Percentiles rank a stretch among this genome's conserved stretches.
Evolutionary conservation across 2,329 filamentous ascomycete species (phyloP).

Genomic region (Hypoxylon sp.): DNA sequence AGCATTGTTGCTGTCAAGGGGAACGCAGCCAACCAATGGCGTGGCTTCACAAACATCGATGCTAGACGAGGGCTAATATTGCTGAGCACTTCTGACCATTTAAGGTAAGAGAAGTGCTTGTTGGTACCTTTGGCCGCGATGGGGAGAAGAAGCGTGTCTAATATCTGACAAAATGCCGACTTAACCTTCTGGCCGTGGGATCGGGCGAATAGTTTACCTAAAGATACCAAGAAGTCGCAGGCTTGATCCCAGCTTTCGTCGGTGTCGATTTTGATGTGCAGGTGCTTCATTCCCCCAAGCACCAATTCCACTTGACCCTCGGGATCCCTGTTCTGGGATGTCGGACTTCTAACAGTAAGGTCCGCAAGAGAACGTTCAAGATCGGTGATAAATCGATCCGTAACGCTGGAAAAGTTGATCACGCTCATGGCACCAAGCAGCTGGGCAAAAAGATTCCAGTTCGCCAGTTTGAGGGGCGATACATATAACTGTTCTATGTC

Average conservation of each 20-base stretch:
- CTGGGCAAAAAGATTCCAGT: constrained; percentile 95
- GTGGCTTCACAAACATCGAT: constrained; percentile 90
- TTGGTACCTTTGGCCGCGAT: constrained; percentile 85
- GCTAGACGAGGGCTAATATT: constrained; percentile 83
- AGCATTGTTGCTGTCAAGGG: constrained; percentile 89
- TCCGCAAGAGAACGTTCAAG: constrained; percentile 85
- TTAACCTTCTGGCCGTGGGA: constrained; percentile 93
- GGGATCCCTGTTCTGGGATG: constrained; percentile 71
- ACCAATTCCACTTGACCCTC: constrained; percentile 90
- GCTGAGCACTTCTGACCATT: constrained; percentile 89
- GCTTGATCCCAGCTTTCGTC: constrained; percentile 86
- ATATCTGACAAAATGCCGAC: constrained; percentile 92
- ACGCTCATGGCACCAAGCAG: constrained; percentile 97
- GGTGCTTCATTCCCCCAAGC: constrained; percentile 90
- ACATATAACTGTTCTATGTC: constrained; percentile 84
- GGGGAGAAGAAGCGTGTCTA: constrained; percentile 88
- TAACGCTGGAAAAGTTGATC: constrained; percentile 88
- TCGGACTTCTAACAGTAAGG: constrained; percentile 77
- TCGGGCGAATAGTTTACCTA: constrained; percentile 86
- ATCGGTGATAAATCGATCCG: constrained; percentile 84
- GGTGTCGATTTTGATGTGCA: constrained; percentile 81
- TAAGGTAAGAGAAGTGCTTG: constrained; percentile 82
- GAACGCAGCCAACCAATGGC: constrained; percentile 92
- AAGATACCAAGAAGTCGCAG: constrained; percentile 87
- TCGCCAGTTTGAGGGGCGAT: constrained; percentile 88